A percentile compares a stretch with the other conserved stretches of the same genome.
phyloP scores from a whole-genome alignment of 257 asterid genomes.

The Plantago ovata region DNA sequence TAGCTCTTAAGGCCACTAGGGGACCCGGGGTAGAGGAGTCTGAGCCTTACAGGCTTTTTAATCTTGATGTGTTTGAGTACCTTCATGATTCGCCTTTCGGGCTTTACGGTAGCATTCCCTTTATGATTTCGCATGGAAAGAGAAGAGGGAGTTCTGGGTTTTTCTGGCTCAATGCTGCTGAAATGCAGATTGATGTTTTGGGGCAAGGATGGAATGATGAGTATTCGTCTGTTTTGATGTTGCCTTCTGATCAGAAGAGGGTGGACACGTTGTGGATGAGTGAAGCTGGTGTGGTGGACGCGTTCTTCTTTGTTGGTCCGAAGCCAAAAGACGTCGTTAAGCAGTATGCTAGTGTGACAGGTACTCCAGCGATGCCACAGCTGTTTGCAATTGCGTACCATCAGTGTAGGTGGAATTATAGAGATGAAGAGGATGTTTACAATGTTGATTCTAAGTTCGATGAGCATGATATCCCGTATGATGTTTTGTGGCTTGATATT shows the following conservation, averaged over 20 bases:
- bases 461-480: slow-evolving; percentile 91
- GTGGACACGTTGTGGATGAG: slow-evolving; percentile 94
- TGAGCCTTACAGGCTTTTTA: slow-evolving; percentile 89
- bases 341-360: slow-evolving; percentile 84
- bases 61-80: slow-evolving; percentile 93
- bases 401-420: slow-evolving; percentile 98
- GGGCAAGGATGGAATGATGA: slow-evolving; percentile 76
- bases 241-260: slow-evolving; percentile 74
- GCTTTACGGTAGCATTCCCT: slow-evolving; percentile 85
- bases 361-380: slow-evolving; percentile 89
- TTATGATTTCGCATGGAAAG: slow-evolving; percentile 89
- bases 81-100: slow-evolving; percentile 89
- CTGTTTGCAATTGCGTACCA: slow-evolving; percentile 85
- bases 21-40: slow-evolving; percentile 87
- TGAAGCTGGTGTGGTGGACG: slow-evolving; percentile 91
- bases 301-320: slow-evolving; percentile 91
- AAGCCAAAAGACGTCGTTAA: slow-evolving; percentile 87
- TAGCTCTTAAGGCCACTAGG: slow-evolving; percentile 80
- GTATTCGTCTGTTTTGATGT: slow-evolving; percentile 41
- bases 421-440: slow-evolving; percentile 91
- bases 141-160: slow-evolving; percentile 84
- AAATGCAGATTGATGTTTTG: slow-evolving; percentile 97
- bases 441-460: slow-evolving; percentile 86
- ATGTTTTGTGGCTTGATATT: slow-evolving; percentile 97
- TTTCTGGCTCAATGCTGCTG: slow-evolving; percentile 98